Conservation (phyloP, 1,284 basidiomycete genomes). For the Lentinula novae-zelandiae region DNA sequence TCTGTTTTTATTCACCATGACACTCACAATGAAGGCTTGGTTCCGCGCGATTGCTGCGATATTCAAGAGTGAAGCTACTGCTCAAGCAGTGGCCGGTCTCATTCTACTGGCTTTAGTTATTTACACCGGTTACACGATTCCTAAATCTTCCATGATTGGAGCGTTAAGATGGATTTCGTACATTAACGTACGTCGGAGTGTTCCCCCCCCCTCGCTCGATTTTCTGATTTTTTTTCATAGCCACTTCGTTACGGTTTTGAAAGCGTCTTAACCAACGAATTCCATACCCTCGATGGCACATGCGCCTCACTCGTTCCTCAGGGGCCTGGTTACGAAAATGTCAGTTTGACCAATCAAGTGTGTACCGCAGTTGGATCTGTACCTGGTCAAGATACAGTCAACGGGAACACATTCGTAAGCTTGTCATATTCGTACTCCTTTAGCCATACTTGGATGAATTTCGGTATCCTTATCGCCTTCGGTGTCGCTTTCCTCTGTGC, state of each 20-base stretch:
- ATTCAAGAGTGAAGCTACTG: slow-evolving; percentile 37
- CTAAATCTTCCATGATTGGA: slow-evolving; percentile 18
- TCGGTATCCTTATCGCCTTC: slow-evolving; percentile 54
- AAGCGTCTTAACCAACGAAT: slow-evolving; percentile 49
- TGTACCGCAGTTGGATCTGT: slow-evolving; percentile 57
- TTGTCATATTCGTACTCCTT: slow-evolving; percentile 62
- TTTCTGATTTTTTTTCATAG: slow-evolving; percentile 20
- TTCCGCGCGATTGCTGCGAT: slow-evolving; percentile 50
- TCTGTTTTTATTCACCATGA: slow-evolving; percentile 40
- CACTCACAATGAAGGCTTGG: slow-evolving; percentile 48
- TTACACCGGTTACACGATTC: slow-evolving; percentile 35
- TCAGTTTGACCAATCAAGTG: slow-evolving; percentile 52
- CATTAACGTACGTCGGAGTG: slow-evolving; percentile 21
- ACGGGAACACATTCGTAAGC: slow-evolving; percentile 50
- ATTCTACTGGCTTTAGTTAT: slow-evolving; percentile 28
- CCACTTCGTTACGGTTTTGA: slow-evolving; percentile 48
- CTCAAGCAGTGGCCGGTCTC: slow-evolving; percentile 50
- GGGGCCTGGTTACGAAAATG: slow-evolving; percentile 47
- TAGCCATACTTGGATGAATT: slow-evolving; percentile 63
- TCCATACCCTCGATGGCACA: slow-evolving; percentile 39
- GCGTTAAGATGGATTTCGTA: slow-evolving; percentile 3
- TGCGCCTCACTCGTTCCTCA: slow-evolving; percentile 43
- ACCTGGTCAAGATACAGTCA: slow-evolving; percentile 42
- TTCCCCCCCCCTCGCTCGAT: slow-evolving; percentile 29
- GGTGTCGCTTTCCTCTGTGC: slow-evolving; percentile 40